Conservation (phyloP, 352 stramenopile species). For the Aphanomyces invadans region DNA sequence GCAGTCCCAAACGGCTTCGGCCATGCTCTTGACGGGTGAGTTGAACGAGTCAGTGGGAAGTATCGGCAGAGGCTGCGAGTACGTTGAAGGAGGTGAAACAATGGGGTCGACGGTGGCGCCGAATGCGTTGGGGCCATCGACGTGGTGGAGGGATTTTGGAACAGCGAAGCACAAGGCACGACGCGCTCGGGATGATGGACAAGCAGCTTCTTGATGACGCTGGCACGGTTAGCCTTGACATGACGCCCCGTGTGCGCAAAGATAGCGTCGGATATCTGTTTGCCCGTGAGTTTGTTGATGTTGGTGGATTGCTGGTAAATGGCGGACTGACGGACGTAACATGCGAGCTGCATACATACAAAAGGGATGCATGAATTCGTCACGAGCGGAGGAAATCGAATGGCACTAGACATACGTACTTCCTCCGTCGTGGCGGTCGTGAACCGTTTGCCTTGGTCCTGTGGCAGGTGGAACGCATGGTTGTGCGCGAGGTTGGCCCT, state of each 20-base stretch:
- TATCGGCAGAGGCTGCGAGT: neutral
- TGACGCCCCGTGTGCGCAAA: conserved; percentile 8
- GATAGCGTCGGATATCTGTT: conserved; percentile 13
- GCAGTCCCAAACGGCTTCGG: conserved; percentile 23
- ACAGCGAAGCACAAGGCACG: neutral
- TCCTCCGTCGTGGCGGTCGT: conserved; percentile 22
- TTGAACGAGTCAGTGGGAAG: neutral
- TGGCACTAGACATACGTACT: neutral
- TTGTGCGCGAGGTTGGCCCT: conserved; percentile 20
- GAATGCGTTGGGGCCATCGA: no score
- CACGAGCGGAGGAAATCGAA: neutral
- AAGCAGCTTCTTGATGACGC: conserved; percentile 22
- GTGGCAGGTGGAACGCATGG: conserved; percentile 6
- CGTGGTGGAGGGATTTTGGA: neutral
- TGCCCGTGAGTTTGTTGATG: conserved; percentile 12
- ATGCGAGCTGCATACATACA: neutral
- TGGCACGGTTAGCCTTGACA: conserved; percentile 22
- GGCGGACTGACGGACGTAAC: conserved; percentile 16
- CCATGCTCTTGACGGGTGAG: conserved; percentile 15
- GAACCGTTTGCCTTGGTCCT: conserved; percentile 15
- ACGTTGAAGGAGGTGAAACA: neutral
- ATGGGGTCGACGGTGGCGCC: neutral
- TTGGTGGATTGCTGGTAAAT: conserved; percentile 2
- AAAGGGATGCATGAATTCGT: neutral
- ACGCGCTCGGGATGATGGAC: neutral